These are phyloP conservation scores for Leptodontidium sp. DNA, from an alignment of 2,329 filamentous ascomycete species.

Conservation along the genomic window DNA sequence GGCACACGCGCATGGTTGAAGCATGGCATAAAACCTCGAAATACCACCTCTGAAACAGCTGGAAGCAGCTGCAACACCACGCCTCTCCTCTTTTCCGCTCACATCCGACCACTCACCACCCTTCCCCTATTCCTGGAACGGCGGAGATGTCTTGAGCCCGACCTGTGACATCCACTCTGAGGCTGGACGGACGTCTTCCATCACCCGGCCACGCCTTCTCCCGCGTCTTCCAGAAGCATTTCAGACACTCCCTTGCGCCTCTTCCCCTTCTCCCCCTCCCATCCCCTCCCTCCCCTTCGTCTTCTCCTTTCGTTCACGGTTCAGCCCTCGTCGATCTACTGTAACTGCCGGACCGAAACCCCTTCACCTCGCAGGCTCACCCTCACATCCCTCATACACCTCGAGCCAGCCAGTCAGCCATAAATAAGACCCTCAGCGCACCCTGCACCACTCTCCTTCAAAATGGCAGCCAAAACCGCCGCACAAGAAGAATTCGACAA, in stretches of 20 bases:
- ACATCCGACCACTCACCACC: conserved; percentile 11
- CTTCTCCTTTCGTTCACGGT: conserved; percentile 1
- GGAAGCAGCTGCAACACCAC: not conserved
- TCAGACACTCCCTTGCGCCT: conserved; percentile 1
- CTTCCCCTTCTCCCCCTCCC: conserved; percentile 1
- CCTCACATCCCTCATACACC: not conserved
- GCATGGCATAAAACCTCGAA: conserved; percentile 12
- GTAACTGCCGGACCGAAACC: not conserved
- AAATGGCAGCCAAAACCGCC: conserved; percentile 55
- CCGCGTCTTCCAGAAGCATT: conserved; percentile 17
- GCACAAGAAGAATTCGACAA: conserved; percentile 73
- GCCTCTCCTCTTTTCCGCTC: conserved; percentile 11
- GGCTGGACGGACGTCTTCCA: not conserved
- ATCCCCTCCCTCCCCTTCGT: not conserved
- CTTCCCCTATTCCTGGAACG: conserved; percentile 7
- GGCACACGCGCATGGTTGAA: too few relatives aligned
- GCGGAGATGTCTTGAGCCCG: conserved; percentile 4
- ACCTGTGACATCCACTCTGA: conserved; percentile 9
- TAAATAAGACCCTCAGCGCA: conserved; percentile 35
- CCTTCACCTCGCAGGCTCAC: not conserved
- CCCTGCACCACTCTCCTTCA: conserved; percentile 32
- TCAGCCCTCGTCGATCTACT: conserved; percentile 1
- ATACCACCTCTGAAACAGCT: conserved; percentile 8
- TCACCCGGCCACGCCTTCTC: conserved; percentile 1
- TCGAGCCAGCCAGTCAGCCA: conserved; percentile 5